Conservation (phyloP, 2,329 filamentous ascomycete species). For the Trichoderma afroharzianum region DNA sequence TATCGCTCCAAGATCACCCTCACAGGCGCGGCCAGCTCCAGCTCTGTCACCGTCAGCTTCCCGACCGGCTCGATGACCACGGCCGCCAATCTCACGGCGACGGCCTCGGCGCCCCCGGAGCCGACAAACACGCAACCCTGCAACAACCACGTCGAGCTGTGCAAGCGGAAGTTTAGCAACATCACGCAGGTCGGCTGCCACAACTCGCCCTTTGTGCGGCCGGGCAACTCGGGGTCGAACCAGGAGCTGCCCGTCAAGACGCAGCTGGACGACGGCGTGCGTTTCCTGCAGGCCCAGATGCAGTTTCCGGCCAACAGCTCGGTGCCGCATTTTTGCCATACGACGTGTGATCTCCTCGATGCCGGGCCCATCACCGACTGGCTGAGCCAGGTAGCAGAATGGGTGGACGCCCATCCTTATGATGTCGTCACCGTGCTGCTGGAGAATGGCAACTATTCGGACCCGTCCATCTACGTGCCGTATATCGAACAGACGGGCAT, state of each 20-base stretch:
- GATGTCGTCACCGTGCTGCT: slow-evolving; percentile 86
- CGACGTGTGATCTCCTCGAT: slow-evolving; percentile 75
- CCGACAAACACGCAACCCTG: slow-evolving; percentile 73
- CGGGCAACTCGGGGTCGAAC: slow-evolving; percentile 72
- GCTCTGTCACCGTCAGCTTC: slow-evolving; percentile 31
- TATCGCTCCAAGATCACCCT: slow-evolving; percentile 43
- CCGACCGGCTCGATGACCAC: slow-evolving; percentile 40
- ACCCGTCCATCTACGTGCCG: slow-evolving; percentile 58
- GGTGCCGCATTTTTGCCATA: slow-evolving; percentile 75
- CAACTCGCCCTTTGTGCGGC: slow-evolving; percentile 73
- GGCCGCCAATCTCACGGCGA: slow-evolving; percentile 39
- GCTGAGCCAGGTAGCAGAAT: slow-evolving; percentile 63
- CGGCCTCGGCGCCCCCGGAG: slow-evolving; percentile 28
- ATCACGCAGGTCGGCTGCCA: slow-evolving; percentile 75
- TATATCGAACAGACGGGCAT: slow-evolving; percentile 72
- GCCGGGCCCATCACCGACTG: slow-evolving; percentile 74
- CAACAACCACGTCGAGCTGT: slow-evolving; percentile 76
- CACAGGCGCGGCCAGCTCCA: slow-evolving; percentile 24
- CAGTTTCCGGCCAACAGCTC: slow-evolving; percentile 51
- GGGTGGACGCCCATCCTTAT: slow-evolving; percentile 75
- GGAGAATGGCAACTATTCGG: slow-evolving; percentile 75
- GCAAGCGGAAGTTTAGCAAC: slow-evolving; percentile 72
- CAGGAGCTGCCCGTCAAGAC: slow-evolving; percentile 63
- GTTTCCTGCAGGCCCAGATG: slow-evolving; percentile 61
- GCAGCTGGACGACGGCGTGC: slow-evolving; percentile 75